These are phyloP conservation scores for Hypoxylon sp. DNA, from an alignment of 2,329 filamentous ascomycete genomes.

Conservation along the genomic window DNA sequence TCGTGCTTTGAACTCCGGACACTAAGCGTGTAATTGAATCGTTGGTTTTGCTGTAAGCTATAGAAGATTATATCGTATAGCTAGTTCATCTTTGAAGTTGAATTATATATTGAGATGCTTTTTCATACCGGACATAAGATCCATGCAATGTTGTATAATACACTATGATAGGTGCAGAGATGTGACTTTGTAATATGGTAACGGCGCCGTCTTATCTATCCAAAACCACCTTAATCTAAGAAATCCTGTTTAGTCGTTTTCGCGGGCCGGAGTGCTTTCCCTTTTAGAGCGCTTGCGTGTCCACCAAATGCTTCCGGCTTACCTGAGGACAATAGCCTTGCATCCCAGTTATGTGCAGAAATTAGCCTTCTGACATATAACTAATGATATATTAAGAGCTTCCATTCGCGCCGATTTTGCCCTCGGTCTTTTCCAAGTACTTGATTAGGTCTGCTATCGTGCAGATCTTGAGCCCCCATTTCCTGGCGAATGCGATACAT, in stretches of 20 bases:
- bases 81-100: background rate
- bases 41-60: background rate
- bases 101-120: background rate
- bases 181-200: conserved; percentile 20
- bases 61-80: background rate
- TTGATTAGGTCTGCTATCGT: conserved; percentile 92
- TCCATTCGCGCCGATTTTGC: conserved; percentile 67
- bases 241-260: conserved; percentile 12
- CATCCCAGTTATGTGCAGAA: conserved; percentile 17
- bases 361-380: background rate
- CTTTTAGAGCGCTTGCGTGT: conserved; percentile 6
- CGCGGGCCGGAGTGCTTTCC: background rate
- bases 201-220: conserved; percentile 33
- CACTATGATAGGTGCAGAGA: conserved; percentile 26
- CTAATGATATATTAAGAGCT: conserved; percentile 32
- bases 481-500: conserved; percentile 88
- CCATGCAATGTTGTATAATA: conserved; percentile 21
- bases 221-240: conserved; percentile 20
- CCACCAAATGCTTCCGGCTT: conserved; percentile 4
- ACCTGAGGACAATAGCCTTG: background rate
- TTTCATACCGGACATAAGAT: conserved; percentile 20
- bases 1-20: background rate
- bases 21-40: background rate
- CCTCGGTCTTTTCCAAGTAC: conserved; percentile 83
- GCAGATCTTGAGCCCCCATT: conserved; percentile 92